These are phyloP conservation scores for Eleusine indica DNA, from an alignment of 176 grass and related monocot genomes.

Conservation along the genomic window DNA sequence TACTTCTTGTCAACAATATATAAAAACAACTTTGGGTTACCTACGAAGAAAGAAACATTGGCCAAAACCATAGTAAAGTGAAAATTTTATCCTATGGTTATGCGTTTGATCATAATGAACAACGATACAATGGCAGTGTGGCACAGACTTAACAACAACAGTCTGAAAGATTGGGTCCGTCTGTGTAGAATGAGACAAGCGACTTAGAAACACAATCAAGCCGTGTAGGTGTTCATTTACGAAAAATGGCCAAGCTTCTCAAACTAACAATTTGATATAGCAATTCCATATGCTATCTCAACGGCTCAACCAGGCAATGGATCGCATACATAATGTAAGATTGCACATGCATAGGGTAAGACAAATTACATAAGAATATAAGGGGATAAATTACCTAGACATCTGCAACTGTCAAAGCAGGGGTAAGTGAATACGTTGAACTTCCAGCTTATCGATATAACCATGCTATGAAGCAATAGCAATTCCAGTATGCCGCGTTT, in stretches of 20 bases:
- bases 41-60: too few species aligned
- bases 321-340: not conserved
- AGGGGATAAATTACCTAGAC: not conserved
- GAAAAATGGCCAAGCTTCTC: too few species aligned
- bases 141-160: too few species aligned
- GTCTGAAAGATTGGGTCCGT: too few species aligned
- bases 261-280: not conserved
- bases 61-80: too few species aligned
- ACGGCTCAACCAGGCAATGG: not conserved
- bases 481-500: not conserved
- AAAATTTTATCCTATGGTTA: too few species aligned
- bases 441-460: not conserved
- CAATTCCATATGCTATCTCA: not conserved
- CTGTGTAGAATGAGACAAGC: too few species aligned
- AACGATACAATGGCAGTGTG: too few species aligned
- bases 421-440: not conserved
- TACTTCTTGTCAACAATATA: not conserved
- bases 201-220: too few species aligned
- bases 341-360: not conserved
- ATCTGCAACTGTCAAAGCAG: not conserved
- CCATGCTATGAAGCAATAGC: not conserved
- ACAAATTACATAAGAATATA: not conserved
- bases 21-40: too few species aligned
- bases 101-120: too few species aligned
- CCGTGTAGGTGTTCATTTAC: too few species aligned